Conservation (phyloP, 1,139 yeast species). For the Hyphopichia pseudoburtonii region DNA sequence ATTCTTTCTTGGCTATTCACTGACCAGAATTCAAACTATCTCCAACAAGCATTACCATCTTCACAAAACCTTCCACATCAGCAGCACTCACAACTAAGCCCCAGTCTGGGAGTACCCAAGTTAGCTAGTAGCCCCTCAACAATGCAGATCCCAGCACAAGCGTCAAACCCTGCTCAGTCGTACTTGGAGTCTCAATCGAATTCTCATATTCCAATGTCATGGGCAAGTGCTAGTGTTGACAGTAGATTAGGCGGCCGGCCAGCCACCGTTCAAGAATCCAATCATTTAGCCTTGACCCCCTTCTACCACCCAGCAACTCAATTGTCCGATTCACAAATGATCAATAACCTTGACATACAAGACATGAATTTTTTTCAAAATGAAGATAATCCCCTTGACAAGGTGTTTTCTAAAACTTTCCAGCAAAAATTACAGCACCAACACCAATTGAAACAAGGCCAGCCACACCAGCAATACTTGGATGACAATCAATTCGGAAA, state of each 20-base stretch:
- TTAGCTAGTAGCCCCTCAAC: too few relatives aligned
- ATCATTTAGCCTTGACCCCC: neutral
- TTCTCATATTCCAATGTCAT: too few relatives aligned
- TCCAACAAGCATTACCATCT: slow-evolving; percentile 1
- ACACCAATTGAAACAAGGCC: slow-evolving; percentile 7
- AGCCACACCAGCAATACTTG: slow-evolving; percentile 5
- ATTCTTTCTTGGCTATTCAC: slow-evolving; percentile 43
- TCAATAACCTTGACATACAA: slow-evolving; percentile 20
- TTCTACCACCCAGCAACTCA: slow-evolving; percentile 2
- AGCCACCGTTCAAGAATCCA: too few relatives aligned
- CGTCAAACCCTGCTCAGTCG: too few relatives aligned
- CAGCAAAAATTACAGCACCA: slow-evolving; percentile 4
- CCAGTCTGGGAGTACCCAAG: too few relatives aligned
- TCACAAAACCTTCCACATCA: neutral
- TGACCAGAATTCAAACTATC: slow-evolving; percentile 19
- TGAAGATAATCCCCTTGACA: slow-evolving; percentile 43
- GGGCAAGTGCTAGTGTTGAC: too few relatives aligned
- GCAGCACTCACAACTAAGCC: neutral
- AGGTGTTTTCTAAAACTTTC: slow-evolving; percentile 20
- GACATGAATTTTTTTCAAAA: slow-evolving; percentile 38
- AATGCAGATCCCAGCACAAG: too few relatives aligned
- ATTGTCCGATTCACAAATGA: slow-evolving; percentile 5
- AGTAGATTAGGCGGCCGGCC: too few relatives aligned
- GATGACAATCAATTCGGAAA: slow-evolving; percentile 2
- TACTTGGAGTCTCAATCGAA: too few relatives aligned